Evolutionary conservation across 805 yeast genomes (phyloP).

Genomic region (Trichomonascus vanleenenianus): DNA sequence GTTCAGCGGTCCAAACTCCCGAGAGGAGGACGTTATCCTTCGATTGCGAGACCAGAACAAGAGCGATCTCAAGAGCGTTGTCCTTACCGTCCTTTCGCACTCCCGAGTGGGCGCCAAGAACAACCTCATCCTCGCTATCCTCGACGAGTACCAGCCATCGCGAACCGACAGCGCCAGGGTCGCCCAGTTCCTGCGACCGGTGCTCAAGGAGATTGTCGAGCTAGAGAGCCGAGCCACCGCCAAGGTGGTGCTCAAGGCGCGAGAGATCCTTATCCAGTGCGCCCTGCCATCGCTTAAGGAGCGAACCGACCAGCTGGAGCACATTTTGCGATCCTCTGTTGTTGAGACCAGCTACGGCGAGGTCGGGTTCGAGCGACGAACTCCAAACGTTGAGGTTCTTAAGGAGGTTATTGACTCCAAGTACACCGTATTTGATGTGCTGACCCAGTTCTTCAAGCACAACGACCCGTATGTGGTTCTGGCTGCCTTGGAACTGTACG

Average conservation of each 20-base stretch:
- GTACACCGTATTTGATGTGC: constrained; percentile 92
- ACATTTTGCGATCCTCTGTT: constrained; percentile 85
- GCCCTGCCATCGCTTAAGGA: constrained; percentile 94
- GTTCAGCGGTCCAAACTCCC: constrained; percentile 59
- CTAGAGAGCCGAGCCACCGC: constrained; percentile 86
- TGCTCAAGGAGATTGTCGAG: constrained; percentile 74
- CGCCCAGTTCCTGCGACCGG: constrained; percentile 58
- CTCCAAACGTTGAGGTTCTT: constrained; percentile 73
- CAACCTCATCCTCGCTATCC: constrained; percentile 76
- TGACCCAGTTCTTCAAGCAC: constrained; percentile 82
- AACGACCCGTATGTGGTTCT: constrained; percentile 81
- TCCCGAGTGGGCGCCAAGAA: constrained; percentile 90
- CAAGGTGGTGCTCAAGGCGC: constrained; percentile 88
- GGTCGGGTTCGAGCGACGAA: constrained; percentile 61
- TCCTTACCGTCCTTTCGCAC: constrained; percentile 73
- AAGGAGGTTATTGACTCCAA: constrained; percentile 93
- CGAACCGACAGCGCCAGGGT: constrained; percentile 65
- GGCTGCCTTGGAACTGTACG: constrained; percentile 95
- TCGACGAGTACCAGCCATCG: constrained; percentile 72
- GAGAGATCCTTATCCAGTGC: constrained; percentile 94
- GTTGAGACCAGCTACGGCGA: constrained; percentile 87
- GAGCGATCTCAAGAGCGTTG: constrained; percentile 65
- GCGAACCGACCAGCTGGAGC: constrained; percentile 95
- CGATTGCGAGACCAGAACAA: constrained; percentile 81
- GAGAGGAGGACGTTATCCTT: constrained; percentile 80